Conservation (phyloP, 208 protist species). For the Trypanosoma mega region DNA sequence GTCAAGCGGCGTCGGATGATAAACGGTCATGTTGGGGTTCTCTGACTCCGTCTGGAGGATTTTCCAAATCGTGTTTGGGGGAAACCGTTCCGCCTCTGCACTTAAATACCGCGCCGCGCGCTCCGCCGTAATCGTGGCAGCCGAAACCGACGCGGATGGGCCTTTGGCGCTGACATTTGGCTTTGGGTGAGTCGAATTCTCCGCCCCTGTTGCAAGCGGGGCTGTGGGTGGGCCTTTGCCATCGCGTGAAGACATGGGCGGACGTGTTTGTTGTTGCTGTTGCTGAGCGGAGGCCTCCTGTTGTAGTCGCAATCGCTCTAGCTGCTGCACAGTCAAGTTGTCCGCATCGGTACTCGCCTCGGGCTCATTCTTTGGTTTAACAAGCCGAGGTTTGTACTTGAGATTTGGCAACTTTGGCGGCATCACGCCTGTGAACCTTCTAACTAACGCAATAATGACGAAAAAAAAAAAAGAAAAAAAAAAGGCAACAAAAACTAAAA, state of each 20-base stretch:
- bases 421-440: slow-evolving; percentile 27
- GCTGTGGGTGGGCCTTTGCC: neutral
- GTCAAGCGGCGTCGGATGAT: slow-evolving; percentile 38
- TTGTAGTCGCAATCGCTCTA: slow-evolving; percentile 54
- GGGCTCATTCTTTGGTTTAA: slow-evolving; percentile 29
- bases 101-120: slow-evolving; percentile 17
- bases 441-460: neutral
- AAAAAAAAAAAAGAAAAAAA: neutral
- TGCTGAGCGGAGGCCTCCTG: slow-evolving; percentile 27
- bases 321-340: slow-evolving; percentile 54
- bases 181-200: neutral
- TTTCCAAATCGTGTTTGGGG: slow-evolving; percentile 52
- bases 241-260: neutral
- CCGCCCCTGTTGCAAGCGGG: neutral
- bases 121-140: neutral
- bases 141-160: slow-evolving; percentile 1
- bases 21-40: slow-evolving; percentile 19
- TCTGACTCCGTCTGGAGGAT: slow-evolving; percentile 28
- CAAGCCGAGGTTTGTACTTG: slow-evolving; percentile 67
- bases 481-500: neutral
- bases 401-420: slow-evolving; percentile 67
- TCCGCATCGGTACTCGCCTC: slow-evolving; percentile 25
- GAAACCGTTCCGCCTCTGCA: slow-evolving; percentile 37
- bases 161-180: neutral
- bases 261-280: slow-evolving; percentile 11